Conservation (phyloP, 441 rosid species). For the Theobroma grandiflorum region DNA sequence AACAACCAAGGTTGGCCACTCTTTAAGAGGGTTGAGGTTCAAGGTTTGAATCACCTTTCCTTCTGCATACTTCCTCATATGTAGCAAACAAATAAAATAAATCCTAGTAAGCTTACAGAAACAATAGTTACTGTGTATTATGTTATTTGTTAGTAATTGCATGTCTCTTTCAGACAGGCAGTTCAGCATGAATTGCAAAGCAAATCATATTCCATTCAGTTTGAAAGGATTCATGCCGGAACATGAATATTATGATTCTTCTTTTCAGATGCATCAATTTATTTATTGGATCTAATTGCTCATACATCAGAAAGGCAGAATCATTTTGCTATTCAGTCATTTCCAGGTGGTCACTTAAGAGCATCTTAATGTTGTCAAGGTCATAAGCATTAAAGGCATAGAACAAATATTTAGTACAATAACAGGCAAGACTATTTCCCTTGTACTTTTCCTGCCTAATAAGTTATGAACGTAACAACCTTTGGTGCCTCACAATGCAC, state of each 20-base stretch:
- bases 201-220: neutral
- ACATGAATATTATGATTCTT: slow-evolving; percentile 9
- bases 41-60: neutral
- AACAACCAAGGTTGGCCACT: neutral
- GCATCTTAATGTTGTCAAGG: neutral
- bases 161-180: neutral
- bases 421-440: neutral
- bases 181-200: neutral
- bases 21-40: slow-evolving; percentile 6
- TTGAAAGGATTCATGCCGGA: neutral
- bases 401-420: slow-evolving; percentile 13
- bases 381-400: neutral
- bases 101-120: neutral
- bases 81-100: neutral
- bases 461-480: neutral
- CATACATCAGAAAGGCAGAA: no score
- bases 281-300: neutral
- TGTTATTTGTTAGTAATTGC: neutral
- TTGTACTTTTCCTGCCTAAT: neutral
- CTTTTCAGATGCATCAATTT: neutral
- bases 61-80: slow-evolving; percentile 1
- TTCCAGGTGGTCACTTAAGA: slow-evolving; percentile 8
- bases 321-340: neutral
- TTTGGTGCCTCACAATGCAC: neutral
- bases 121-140: neutral